Evolutionary conservation across 495 filamentous ascomycete genomes (phyloP).

Genomic region (Polyplosphaeria fusca): DNA sequence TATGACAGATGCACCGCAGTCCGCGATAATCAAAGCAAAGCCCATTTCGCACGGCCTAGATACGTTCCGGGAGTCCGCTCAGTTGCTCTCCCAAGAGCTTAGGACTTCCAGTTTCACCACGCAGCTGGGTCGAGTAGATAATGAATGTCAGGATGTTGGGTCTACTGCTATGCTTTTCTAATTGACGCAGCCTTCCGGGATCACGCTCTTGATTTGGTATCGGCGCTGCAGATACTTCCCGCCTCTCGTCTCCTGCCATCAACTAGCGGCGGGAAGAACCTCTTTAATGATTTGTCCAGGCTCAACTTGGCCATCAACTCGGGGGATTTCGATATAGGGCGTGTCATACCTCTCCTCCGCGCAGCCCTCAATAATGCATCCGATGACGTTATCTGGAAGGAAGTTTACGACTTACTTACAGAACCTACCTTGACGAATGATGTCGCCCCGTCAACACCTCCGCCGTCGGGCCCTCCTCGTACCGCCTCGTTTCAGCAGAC

Average conservation of each 20-base stretch:
- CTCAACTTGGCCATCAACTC: conserved; percentile 10
- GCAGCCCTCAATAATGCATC: conserved; percentile 16
- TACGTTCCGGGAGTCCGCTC: conserved; percentile 19
- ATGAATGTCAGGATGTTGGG: conserved; percentile 14
- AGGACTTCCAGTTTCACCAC: conserved; percentile 1
- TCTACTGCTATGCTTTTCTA: background rate
- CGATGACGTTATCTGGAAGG: conserved; percentile 11
- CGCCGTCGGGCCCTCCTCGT: conserved; percentile 10
- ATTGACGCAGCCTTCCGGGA: conserved; percentile 11
- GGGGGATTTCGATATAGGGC: conserved; percentile 15
- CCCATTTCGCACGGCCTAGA: conserved; percentile 19
- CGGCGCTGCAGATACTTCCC: conserved; percentile 17
- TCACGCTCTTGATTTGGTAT: conserved; percentile 15
- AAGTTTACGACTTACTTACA: conserved; percentile 15
- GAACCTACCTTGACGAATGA: conserved; percentile 4
- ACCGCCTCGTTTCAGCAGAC: conserved; percentile 29
- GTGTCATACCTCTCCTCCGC: conserved; percentile 15
- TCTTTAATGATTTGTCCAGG: conserved; percentile 14
- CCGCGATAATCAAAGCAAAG: conserved; percentile 29
- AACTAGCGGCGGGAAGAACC: conserved; percentile 9
- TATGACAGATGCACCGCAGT: conserved; percentile 24
- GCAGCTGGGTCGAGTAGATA: conserved; percentile 13
- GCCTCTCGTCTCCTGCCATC: conserved; percentile 20
- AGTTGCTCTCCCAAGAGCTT: conserved; percentile 13
- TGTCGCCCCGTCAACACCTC: conserved; percentile 19